A percentile compares a stretch with the other conserved stretches of the same genome.
These are phyloP conservation scores for Colletotrichum neosansevieriae DNA, from an alignment of 2,329 filamentous ascomycete species.

Conservation along the genomic window DNA sequence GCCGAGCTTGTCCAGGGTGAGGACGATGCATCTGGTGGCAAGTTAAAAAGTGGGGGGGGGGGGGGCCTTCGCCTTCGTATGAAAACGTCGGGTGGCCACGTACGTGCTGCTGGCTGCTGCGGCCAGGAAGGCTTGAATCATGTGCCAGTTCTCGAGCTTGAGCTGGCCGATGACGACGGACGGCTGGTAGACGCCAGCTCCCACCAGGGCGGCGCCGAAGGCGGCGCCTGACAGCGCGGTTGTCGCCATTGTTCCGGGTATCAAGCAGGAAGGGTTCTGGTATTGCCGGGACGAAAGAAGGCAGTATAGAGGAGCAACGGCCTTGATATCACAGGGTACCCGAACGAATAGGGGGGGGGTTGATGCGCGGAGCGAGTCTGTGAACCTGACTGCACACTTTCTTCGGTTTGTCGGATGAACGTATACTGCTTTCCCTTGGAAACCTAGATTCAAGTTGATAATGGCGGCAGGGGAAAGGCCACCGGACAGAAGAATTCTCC, in stretches of 20 bases:
- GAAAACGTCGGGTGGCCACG: constrained; percentile 45
- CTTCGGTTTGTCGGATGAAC: constrained; percentile 18
- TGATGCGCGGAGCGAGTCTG: background rate
- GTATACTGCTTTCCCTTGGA: background rate
- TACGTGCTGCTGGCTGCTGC: constrained; percentile 73
- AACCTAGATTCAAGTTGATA: no score
- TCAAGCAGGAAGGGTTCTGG: background rate
- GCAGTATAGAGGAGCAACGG: background rate
- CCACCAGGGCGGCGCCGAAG: constrained; percentile 72
- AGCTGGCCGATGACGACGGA: constrained; percentile 72
- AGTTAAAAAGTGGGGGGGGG: no score
- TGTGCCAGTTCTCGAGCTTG: constrained; percentile 71
- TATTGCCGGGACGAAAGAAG: background rate
- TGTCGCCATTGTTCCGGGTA: constrained; percentile 44
- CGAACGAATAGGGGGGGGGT: background rate
- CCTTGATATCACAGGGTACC: background rate
- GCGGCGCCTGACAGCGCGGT: constrained; percentile 63
- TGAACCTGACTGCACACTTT: background rate
- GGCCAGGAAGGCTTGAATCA: constrained; percentile 73
- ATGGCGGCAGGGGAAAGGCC: background rate
- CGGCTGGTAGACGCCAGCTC: constrained; percentile 71
- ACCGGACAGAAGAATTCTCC: background rate
- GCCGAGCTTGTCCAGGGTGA: constrained; percentile 57
- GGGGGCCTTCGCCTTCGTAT: no score
- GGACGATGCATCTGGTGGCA: constrained; percentile 56